Evolutionary conservation across 306 rosid species (phyloP), one percentile per base, ranked within the genome.

Genomic region (Quercus parvula): DNA sequence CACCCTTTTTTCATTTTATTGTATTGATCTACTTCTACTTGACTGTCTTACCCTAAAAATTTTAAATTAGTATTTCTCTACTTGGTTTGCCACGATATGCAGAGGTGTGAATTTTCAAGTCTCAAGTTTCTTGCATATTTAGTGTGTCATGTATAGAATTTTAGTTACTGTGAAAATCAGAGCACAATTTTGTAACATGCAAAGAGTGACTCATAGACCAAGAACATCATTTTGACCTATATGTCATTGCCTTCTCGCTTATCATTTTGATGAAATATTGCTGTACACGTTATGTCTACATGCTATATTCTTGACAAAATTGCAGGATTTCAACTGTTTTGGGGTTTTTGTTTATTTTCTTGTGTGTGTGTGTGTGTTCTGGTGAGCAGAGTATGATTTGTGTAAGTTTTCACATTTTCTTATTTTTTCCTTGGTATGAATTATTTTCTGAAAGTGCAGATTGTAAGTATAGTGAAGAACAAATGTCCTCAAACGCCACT

Each of bases 401-500:
- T 24, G 24, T 24, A 24, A 24, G 24, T 24, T 24, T 24, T 24
- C 24, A 24, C 24, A 24, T 24, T 1, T 24, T 24, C 24, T 24
- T 24, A 24, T 24, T 24, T 24, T 24, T 24, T 24, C 24, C 24
- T 24, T 24, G 24, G 24, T 24, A 24, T 24, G 24, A 24, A 24
- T 24, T 24, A 24, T 24, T 24, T 24, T 24, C 24, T 24, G 24
- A 24, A 24, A 1, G 24, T 24, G 24, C 24, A 24, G 24, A 90
- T 95, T 68, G 96, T 95, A 78, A 83, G 82, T 83, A 80, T 63
- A 72, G 91, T 92, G 77, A 89, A 89, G 87, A 81, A 78, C 30
- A 92, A 79, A 75, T 91, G 94, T 82, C 99, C 98, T 2, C 79
- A 89, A 73, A 87, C 91, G 28, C 98, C 97, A 49, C 89, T 95